These are phyloP conservation scores for Trichocomaceae sp. DNA, from an alignment of 2,329 filamentous ascomycete species.

Conservation along the genomic window DNA sequence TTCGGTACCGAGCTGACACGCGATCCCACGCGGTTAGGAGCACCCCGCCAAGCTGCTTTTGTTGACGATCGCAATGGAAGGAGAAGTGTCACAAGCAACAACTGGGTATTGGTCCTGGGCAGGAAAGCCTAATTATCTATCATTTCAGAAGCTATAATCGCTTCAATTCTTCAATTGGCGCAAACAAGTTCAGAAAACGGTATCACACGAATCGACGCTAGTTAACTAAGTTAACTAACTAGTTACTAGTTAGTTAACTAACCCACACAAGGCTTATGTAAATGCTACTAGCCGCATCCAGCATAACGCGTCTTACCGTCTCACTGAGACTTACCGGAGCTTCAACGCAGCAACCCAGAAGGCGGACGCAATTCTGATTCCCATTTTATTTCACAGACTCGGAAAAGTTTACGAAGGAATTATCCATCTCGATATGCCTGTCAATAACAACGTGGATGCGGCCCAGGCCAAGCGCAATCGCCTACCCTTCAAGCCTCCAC, in stretches of 20 bases:
- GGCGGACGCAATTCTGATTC: background rate
- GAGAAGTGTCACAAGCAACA: background rate
- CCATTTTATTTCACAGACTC: background rate
- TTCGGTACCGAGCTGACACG: background rate
- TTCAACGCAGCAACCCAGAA: background rate
- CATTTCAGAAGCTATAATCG: background rate
- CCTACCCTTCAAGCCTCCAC: constrained; percentile 42
- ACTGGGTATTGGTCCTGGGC: background rate
- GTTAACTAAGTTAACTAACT: too few species aligned
- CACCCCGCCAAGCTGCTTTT: background rate
- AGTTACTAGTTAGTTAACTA: too few species aligned
- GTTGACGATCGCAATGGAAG: background rate
- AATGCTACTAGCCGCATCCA: constrained; percentile 5
- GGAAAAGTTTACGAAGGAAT: background rate
- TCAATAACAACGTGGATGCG: background rate
- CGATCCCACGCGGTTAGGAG: background rate
- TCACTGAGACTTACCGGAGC: background rate
- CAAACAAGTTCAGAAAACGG: background rate
- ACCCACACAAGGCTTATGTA: background rate
- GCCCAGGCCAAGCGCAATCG: constrained; percentile 29
- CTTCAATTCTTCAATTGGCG: background rate
- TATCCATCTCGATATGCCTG: background rate
- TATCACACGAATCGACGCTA: background rate
- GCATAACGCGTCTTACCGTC: constrained; percentile 3
- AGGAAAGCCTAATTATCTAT: background rate